Evolutionary conservation across 768 basidiomycete species (phyloP).

Genomic region (Collybia sp.): DNA sequence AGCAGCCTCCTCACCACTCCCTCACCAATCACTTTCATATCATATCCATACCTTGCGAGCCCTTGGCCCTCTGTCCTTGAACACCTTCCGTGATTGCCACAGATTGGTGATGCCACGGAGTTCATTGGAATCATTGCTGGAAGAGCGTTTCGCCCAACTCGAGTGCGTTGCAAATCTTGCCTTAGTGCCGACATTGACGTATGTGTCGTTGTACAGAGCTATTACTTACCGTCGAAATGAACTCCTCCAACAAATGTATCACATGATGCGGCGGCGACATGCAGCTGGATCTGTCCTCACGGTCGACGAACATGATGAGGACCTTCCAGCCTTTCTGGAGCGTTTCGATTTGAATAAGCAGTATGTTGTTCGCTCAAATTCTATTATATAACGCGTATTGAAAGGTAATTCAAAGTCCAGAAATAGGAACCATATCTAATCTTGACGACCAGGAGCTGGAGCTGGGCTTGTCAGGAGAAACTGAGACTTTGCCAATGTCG

Average conservation of each 20-base stretch:
- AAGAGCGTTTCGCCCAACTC: constrained; percentile 39
- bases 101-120: constrained; percentile 8
- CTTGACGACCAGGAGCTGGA: constrained; percentile 26
- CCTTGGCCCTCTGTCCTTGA: no score
- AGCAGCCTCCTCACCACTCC: no score
- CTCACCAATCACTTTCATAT: no score
- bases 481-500: neutral
- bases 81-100: neutral
- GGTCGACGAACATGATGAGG: constrained; percentile 36
- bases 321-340: constrained; percentile 47
- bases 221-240: constrained; percentile 65
- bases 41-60: no score
- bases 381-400: constrained; percentile 2
- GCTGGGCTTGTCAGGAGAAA: neutral
- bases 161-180: constrained; percentile 23
- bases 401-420: constrained; percentile 25
- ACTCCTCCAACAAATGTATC: constrained; percentile 67
- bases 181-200: neutral
- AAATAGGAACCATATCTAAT: constrained; percentile 34
- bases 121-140: constrained; percentile 31
- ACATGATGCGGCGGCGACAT: constrained; percentile 53
- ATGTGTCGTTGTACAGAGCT: constrained; percentile 43
- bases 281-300: constrained; percentile 34
- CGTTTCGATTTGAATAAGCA: constrained; percentile 49
- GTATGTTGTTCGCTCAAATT: constrained; percentile 28